Conservation (phyloP, 768 basidiomycete species). For the Kwoniella europaea region DNA sequence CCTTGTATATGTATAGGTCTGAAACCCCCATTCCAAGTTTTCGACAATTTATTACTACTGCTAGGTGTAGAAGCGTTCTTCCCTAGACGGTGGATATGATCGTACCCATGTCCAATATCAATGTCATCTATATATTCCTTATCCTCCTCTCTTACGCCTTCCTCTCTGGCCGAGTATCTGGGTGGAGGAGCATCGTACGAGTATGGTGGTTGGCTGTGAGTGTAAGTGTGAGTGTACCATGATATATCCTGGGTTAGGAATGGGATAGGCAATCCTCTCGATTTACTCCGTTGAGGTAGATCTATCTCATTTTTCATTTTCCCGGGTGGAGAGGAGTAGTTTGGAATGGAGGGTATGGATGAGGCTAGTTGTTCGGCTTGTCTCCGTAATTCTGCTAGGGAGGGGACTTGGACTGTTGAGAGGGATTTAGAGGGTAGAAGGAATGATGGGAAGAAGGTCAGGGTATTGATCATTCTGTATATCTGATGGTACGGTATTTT, state of each 20-base stretch:
- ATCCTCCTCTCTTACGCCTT: too few relatives aligned
- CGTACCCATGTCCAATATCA: slow-evolving; percentile 5
- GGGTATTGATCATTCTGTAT: neutral
- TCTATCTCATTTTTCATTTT: neutral
- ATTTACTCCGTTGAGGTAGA: neutral
- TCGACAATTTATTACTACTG: slow-evolving; percentile 4
- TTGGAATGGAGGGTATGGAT: neutral
- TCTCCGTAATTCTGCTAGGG: neutral
- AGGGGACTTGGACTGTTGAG: neutral
- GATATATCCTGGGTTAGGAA: neutral
- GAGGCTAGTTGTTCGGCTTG: neutral
- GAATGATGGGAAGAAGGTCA: neutral
- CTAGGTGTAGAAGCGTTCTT: neutral
- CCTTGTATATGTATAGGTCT: neutral
- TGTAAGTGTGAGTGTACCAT: neutral
- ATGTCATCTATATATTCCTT: neutral
- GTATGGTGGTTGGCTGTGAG: too few relatives aligned
- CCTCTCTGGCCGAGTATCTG: too few relatives aligned
- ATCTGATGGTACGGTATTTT: too few relatives aligned
- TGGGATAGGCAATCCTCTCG: neutral
- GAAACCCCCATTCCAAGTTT: slow-evolving; percentile 5
- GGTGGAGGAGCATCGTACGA: too few relatives aligned
- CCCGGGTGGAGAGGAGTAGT: neutral
- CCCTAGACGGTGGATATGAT: slow-evolving; percentile 8
- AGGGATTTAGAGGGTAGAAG: neutral